Conservation (phyloP, 805 yeast genomes). For the Kluyveromyces nonfermentans region DNA sequence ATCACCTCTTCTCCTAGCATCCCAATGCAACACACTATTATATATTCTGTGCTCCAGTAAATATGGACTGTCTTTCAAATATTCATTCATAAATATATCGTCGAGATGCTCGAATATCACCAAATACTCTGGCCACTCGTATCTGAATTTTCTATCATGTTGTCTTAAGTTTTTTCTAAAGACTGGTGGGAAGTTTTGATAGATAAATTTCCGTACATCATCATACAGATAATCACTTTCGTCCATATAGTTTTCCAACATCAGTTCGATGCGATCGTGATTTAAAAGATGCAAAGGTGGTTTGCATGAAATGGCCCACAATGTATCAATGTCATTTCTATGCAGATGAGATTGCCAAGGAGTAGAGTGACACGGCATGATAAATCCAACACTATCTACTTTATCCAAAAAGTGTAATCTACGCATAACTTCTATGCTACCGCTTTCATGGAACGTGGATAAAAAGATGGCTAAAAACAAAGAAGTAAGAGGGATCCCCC, state of each 20-base stretch:
- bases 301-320: conserved; percentile 84
- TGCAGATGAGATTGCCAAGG: conserved; percentile 89
- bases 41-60: conserved; percentile 47
- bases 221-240: conserved; percentile 81
- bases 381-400: conserved; percentile 57
- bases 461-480: conserved; percentile 32
- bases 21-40: conserved; percentile 83
- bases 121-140: conserved; percentile 64
- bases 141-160: conserved; percentile 25
- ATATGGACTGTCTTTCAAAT: conserved; percentile 37
- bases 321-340: conserved; percentile 36
- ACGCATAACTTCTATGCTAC: conserved; percentile 62
- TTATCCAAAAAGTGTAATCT: conserved; percentile 36
- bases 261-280: conserved; percentile 21
- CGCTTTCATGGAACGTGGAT: conserved; percentile 72
- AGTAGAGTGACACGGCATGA: conserved; percentile 96
- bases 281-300: conserved; percentile 55
- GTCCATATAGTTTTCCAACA: conserved; percentile 52
- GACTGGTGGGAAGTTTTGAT: conserved; percentile 40
- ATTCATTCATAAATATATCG: conserved; percentile 30
- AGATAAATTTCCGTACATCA: conserved; percentile 51
- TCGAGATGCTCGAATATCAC: conserved; percentile 63
- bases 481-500: conserved; percentile 12
- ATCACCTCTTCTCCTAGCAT: conserved; percentile 68
- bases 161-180: conserved; percentile 14